Percentiles rank a stretch among this genome's conserved stretches.
Evolutionary conservation across 1,284 basidiomycete genomes (phyloP).

Genomic region (Ustilago crameri): DNA sequence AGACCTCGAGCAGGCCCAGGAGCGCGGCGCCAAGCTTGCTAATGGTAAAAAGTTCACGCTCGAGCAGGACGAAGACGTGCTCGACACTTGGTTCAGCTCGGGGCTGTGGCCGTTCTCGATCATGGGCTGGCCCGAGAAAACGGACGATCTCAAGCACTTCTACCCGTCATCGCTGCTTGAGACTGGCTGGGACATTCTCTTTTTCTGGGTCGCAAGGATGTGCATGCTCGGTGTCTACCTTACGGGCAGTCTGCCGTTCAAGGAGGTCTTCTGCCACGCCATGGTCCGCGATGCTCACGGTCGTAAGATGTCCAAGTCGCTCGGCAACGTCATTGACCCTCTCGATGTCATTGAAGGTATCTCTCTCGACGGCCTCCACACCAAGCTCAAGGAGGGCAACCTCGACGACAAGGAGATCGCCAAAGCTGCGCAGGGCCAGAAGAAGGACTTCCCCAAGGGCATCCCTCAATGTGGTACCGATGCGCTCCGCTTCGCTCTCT

Average conservation of each 20-base stretch:
- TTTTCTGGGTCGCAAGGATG: conserved; percentile 99
- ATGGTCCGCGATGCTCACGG: conserved; percentile 99
- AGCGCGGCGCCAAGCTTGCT: conserved; percentile 80
- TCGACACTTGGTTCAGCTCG: conserved; percentile 99
- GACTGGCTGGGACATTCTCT: conserved; percentile 98
- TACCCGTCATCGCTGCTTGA: conserved; percentile 91
- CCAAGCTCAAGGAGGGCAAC: conserved; percentile 89
- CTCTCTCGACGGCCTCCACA: conserved; percentile 83
- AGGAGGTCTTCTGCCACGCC: conserved; percentile 97
- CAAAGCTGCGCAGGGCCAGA: conserved; percentile 93
- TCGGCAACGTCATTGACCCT: conserved; percentile 98
- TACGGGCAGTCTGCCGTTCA: conserved; percentile 91
- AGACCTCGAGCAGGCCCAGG: conserved; percentile 80
- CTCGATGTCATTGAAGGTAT: conserved; percentile 93
- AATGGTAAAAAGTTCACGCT: conserved; percentile 78
- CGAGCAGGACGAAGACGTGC: conserved; percentile 94
- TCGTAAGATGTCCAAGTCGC: conserved; percentile 97
- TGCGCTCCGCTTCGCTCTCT: conserved; percentile 92
- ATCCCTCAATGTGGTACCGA: conserved; percentile 99
- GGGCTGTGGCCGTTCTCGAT: conserved; percentile 98
- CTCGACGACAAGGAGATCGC: conserved; percentile 91
- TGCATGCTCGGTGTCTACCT: conserved; percentile 90
- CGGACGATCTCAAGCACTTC: conserved; percentile 72
- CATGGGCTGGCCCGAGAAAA: conserved; percentile 89
- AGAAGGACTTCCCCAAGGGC: conserved; percentile 99